Evolutionary conservation across 2,329 filamentous ascomycete genomes (phyloP).

Genomic region (Cryoendolithus antarcticus): DNA sequence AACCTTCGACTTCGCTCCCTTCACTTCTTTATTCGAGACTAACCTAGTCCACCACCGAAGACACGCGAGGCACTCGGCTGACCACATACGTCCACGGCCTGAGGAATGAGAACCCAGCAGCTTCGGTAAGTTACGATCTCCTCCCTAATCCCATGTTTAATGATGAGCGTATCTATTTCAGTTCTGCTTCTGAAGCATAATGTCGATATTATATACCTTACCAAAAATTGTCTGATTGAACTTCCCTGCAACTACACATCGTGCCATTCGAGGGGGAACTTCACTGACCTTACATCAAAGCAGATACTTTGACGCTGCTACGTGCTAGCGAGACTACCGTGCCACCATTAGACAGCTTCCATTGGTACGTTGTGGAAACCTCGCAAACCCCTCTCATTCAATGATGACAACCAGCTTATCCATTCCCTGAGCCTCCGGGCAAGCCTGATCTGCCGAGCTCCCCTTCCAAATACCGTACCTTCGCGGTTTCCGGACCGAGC

Average conservation of each 20-base stretch:
- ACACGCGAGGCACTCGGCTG: not conserved
- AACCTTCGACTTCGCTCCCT: no score
- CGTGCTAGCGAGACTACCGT: no score
- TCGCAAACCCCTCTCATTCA: no score
- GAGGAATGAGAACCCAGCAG: not conserved
- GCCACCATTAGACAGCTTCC: no score
- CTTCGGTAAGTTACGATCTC: constrained; percentile 4
- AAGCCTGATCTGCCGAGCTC: constrained; percentile 24
- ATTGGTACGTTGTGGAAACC: no score
- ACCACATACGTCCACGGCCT: constrained; percentile 1
- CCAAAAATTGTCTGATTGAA: constrained; percentile 25
- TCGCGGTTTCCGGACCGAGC: constrained; percentile 9
- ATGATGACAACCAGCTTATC: constrained; percentile 29
- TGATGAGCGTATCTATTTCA: constrained; percentile 29
- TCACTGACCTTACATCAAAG: constrained; percentile 23
- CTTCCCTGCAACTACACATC: constrained; percentile 12
- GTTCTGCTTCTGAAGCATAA: constrained; percentile 28
- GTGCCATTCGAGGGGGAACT: constrained; percentile 27
- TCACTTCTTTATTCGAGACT: no score
- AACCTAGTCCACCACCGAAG: no score
- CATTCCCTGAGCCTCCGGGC: constrained; percentile 26
- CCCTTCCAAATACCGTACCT: constrained; percentile 26
- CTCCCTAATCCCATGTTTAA: constrained; percentile 9
- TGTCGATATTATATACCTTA: constrained; percentile 27
- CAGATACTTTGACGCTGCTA: constrained; percentile 20